A percentile compares a stretch with the other conserved stretches of the same genome.
phyloP scores from a whole-genome alignment of 768 basidiomycete species.

The Kwoniella sp. region DNA sequence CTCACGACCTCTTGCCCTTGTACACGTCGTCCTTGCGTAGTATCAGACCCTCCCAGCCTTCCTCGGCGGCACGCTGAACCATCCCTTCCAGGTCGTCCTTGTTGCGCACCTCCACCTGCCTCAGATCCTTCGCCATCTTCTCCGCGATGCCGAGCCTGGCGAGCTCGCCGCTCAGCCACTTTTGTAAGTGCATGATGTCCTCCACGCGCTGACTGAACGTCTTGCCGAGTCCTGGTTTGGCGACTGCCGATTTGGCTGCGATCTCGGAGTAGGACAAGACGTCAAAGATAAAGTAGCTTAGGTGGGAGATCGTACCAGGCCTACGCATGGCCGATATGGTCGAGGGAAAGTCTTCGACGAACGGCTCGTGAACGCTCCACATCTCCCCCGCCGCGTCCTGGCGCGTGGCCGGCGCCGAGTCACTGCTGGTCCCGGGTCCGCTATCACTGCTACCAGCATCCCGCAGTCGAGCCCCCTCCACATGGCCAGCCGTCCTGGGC shows the following conservation, averaged over 20 bases:
- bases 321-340: slow-evolving; percentile 39
- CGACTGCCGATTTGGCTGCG: neutral
- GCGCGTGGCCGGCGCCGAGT: neutral
- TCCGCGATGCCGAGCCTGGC: slow-evolving; percentile 13
- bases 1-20: slow-evolving; percentile 43
- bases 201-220: slow-evolving; percentile 33
- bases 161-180: slow-evolving; percentile 22
- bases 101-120: slow-evolving; percentile 27
- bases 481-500: slow-evolving; percentile 3
- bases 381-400: neutral
- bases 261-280: slow-evolving; percentile 28
- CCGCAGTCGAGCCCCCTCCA: neutral
- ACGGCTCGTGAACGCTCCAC: slow-evolving; percentile 19
- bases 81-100: slow-evolving; percentile 34
- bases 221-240: slow-evolving; percentile 13
- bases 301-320: slow-evolving; percentile 19
- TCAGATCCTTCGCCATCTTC: slow-evolving; percentile 24
- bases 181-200: slow-evolving; percentile 20
- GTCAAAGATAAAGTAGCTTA: slow-evolving; percentile 41
- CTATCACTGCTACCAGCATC: neutral
- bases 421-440: neutral
- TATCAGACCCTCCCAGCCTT: slow-evolving; percentile 47
- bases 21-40: slow-evolving; percentile 41
- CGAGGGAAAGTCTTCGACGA: slow-evolving; percentile 41
- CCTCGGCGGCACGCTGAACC: slow-evolving; percentile 37